Evolutionary conservation across 1,139 yeast genomes (phyloP), one percentile per base, ranked within the genome.

Genomic region (Zhuliangozyma parablackwelliae): DNA sequence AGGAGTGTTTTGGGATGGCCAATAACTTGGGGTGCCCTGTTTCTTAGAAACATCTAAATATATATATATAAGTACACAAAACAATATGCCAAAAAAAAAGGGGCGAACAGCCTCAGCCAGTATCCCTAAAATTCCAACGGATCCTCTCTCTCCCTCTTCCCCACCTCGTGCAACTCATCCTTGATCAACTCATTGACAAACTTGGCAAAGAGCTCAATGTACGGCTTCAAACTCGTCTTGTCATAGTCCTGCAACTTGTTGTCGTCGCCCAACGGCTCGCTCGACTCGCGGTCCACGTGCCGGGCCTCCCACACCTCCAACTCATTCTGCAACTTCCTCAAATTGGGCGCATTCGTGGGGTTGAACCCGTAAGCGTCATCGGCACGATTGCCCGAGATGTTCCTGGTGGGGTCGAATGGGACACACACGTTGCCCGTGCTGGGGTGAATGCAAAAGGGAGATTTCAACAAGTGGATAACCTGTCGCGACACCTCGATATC

Each of bases 381-480:
- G 1, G 60, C 63, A 8, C 45, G 38, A 38, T 65, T 57, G n/a
- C 54, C 59, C 2, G 65, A 56, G 25, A 68, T 48, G 44, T 75
- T 49, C 54, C 56, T 28, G 46, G 54, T 20, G 1, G 86, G 79
- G 52, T 82, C 86, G 50, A 92, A 89, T 0, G 98, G 97, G 7
- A 94, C 97, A 77, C 98, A 92, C 5, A 92, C 86, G 50, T 89
- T 85, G n/a, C 97, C 97, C 0, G 99, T 94, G 6, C 89, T 82
- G 1, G 99, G 99, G 57, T 92, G 99, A 34, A 92, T 82, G 67
- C 97, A 92, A 59, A 94, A 92, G n/a, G 99, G 99, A 1, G 97
- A 85, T 56, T 92, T 92, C 51, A 92, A 75, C 64, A 92, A 81
- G 66, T 92, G 99, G 60, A 82, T 87, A 49, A 90, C 70, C 57